Evolutionary conservation across 176 grass and related monocot species (phyloP).

Genomic region (Oryza australiensis): DNA sequence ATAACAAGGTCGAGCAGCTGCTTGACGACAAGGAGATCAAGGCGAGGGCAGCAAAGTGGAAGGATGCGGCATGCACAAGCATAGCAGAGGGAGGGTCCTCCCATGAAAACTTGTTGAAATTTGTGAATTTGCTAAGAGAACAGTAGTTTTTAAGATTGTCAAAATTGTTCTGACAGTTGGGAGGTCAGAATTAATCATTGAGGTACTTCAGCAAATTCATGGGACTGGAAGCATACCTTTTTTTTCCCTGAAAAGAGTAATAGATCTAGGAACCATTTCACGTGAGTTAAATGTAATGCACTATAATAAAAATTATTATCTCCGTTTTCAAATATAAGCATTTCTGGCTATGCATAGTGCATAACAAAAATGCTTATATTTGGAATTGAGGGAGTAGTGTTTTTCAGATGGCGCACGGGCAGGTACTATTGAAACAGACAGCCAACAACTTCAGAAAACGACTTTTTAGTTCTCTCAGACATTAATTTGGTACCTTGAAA

Average conservation of each 20-base stretch:
- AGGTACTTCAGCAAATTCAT: neutral
- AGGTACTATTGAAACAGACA: neutral
- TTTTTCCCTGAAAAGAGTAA: neutral
- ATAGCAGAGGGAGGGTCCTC: constrained; percentile 36
- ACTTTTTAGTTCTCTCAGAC: neutral
- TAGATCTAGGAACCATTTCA: neutral
- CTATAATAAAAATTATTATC: neutral
- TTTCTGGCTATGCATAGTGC: too few species aligned
- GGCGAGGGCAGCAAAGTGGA: constrained; percentile 31
- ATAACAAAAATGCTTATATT: too few species aligned
- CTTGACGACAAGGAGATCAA: constrained; percentile 34
- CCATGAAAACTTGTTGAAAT: constrained; percentile 36
- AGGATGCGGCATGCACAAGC: constrained; percentile 24
- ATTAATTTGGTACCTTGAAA: neutral
- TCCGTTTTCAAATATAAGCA: too few species aligned
- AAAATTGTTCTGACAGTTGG: neutral
- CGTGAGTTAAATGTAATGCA: neutral
- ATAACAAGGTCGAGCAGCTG: constrained; percentile 33
- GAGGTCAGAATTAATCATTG: neutral
- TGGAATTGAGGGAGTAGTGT: neutral
- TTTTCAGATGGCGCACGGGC: neutral
- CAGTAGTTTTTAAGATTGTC: neutral
- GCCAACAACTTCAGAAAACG: neutral
- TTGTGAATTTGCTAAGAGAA: constrained; percentile 39
- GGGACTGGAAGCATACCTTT: neutral